Conservation (phyloP, 2,329 filamentous ascomycete species). For the Penicillium sp. region DNA sequence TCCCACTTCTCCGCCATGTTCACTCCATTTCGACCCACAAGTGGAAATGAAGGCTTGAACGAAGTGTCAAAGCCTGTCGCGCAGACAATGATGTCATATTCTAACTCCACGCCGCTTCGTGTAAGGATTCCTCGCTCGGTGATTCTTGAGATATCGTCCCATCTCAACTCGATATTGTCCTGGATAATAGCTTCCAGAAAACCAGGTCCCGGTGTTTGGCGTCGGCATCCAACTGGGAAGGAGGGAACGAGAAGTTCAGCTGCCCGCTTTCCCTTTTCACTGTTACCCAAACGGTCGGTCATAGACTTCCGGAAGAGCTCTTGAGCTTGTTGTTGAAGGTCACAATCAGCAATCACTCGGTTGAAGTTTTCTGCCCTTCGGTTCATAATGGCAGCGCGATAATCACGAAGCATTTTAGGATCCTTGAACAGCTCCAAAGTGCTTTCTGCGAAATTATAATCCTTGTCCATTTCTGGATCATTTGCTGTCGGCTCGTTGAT, state of each 20-base stretch:
- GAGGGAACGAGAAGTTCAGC: conserved; percentile 16
- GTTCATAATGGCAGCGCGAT: background rate
- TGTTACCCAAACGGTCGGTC: background rate
- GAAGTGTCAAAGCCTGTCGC: conserved; percentile 44
- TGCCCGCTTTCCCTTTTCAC: conserved; percentile 8
- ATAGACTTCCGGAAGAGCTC: background rate
- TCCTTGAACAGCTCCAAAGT: background rate
- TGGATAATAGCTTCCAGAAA: conserved; percentile 28
- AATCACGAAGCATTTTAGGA: background rate
- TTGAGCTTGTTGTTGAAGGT: background rate
- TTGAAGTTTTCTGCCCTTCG: background rate
- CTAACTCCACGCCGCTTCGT: conserved; percentile 13
- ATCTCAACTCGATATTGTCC: conserved; percentile 22
- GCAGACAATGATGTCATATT: conserved; percentile 35
- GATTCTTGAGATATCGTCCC: conserved; percentile 21
- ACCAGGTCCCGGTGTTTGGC: conserved; percentile 28
- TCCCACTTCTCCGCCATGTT: conserved; percentile 22
- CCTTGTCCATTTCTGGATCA: background rate
- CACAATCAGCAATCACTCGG: background rate
- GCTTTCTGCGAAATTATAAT: background rate
- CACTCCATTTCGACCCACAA: conserved; percentile 29
- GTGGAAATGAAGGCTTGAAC: conserved; percentile 35
- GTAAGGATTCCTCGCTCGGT: conserved; percentile 22
- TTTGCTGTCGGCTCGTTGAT: background rate
- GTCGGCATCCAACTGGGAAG: conserved; percentile 27